phyloP scores from a whole-genome alignment of 1,284 basidiomycete genomes.

The Pseudozyma tsukubaensis region DNA sequence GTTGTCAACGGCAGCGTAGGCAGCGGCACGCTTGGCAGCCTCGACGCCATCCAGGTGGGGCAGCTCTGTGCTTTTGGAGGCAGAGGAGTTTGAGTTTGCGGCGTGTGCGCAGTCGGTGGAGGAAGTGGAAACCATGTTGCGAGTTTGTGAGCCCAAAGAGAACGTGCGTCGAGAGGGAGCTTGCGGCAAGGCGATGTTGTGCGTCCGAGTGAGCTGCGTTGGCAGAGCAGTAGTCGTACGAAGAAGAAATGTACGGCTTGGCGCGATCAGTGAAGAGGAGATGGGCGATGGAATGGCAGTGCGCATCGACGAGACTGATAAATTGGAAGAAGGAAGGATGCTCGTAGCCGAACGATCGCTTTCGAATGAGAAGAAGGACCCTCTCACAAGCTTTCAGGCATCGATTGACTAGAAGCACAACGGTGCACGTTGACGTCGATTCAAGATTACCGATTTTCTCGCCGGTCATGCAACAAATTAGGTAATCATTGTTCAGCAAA shows the following conservation, averaged over 20 bases:
- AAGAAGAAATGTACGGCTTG: background rate
- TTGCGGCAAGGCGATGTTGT: background rate
- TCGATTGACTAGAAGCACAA: background rate
- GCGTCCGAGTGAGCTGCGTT: background rate
- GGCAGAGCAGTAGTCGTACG: background rate
- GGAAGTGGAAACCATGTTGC: constrained; percentile 28
- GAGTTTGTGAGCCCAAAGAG: constrained; percentile 11
- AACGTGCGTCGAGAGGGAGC: background rate
- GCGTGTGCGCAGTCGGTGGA: constrained; percentile 22
- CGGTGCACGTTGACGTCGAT: constrained; percentile 24
- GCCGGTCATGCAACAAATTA: too few relatives aligned
- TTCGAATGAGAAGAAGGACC: background rate
- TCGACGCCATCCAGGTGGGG: constrained; percentile 56
- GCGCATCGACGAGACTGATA: constrained; percentile 18
- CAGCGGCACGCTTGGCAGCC: constrained; percentile 85
- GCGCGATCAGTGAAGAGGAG: background rate
- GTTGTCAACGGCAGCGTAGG: constrained; percentile 91
- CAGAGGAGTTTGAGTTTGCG: constrained; percentile 36
- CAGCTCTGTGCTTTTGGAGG: constrained; percentile 35
- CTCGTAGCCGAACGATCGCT: background rate
- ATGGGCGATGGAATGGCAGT: constrained; percentile 6
- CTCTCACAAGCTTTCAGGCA: background rate
- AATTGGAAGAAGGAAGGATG: background rate
- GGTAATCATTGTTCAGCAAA: constrained; percentile 1
- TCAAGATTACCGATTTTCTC: too few relatives aligned